Evolutionary conservation across 2,329 filamentous ascomycete species (phyloP).

Genomic region (Microdochium nivale): DNA sequence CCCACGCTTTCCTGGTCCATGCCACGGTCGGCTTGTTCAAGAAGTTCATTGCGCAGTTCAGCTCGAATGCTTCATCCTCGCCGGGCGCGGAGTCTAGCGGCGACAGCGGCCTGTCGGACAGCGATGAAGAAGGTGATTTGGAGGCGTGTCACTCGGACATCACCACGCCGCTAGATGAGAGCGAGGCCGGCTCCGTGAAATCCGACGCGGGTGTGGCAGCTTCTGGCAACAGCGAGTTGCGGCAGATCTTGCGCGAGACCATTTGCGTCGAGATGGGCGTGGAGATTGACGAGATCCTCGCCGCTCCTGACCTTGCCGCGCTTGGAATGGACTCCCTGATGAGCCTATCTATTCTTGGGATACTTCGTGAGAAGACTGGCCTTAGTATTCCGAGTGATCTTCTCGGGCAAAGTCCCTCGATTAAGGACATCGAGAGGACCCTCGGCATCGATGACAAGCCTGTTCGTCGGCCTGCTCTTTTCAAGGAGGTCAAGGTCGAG

Average conservation of each 20-base stretch:
- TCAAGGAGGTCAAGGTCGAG: conserved; percentile 20
- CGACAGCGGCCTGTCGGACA: conserved; percentile 25
- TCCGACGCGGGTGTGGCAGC: conserved; percentile 26
- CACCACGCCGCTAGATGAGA: conserved; percentile 45
- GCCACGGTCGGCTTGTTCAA: conserved; percentile 47
- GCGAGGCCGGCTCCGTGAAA: conserved; percentile 39
- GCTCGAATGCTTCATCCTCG: conserved; percentile 11
- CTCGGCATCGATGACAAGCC: conserved; percentile 43
- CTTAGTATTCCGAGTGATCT: conserved; percentile 50
- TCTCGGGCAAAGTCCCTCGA: conserved; percentile 50
- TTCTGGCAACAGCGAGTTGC: conserved; percentile 28
- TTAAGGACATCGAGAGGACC: conserved; percentile 56
- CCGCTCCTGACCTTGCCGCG: conserved; percentile 43
- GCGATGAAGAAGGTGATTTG: conserved; percentile 30
- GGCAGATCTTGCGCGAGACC: conserved; percentile 51
- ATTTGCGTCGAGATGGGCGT: conserved; percentile 66
- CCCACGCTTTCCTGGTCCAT: conserved; percentile 44
- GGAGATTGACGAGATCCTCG: conserved; percentile 53
- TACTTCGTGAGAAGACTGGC: conserved; percentile 44
- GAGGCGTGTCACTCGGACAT: conserved; percentile 37
- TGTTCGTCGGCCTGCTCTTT: conserved; percentile 21
- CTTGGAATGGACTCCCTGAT: conserved; percentile 53
- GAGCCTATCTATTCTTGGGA: conserved; percentile 45
- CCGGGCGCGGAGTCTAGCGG: conserved; percentile 26
- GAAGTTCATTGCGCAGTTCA: conserved; percentile 27